Base-by-base conservation (phyloP, 2,329 filamentous ascomycete species). In the Elsinoe arachidis region DNA sequence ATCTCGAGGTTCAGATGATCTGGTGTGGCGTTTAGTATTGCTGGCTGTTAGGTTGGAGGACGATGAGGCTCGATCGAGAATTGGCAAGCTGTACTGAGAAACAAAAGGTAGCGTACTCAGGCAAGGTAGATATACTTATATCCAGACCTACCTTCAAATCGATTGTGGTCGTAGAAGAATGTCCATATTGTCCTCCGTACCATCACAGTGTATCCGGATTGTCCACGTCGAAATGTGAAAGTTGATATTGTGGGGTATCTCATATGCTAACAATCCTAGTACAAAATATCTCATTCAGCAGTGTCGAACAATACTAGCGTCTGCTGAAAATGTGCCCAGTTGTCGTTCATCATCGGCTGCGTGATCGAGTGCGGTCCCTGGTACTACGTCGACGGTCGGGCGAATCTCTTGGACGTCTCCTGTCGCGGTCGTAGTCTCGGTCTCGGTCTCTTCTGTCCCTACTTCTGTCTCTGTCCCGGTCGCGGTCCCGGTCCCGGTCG, bases 341-440 rank as follows among this genome's bases (percentile, higher is more conserved):
- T 26, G 26, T 30, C 26, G 26, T 30, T 30, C 26, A 30, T 55
- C 53, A 55, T 21, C 38, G 54, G 19, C 54, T 56, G 12, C 54
- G 54, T 17, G 54, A 56, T 47, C 54, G 44, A 11, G 54, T 46
- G 14, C 54, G 21, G 26, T 56, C 54, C 5, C 38, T n/a, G 14
- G 12, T 26, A 17, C 43, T 56, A 14, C 41, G 54, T 35, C 54
- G 39, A 14, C 54, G 39, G 41, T 47, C 41, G 11, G 21, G 38
- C 14, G 54, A 56, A 17, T 56, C 54, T 49, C 54, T 55, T n/a
- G 56, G 55, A 14, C 63, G 58, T 53, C 63, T 59, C 6, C 62
- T 61, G 17, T 72, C 73, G 14, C 74, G 69, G 17, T 77, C 73
- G 2, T 73, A 68, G 14, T 73, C 72, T 6, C 73, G 65, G 14